Evolutionary conservation across 2,329 filamentous ascomycete species (phyloP), one percentile per base, ranked within the genome.

Genomic region (Botrytis pseudocinerea): DNA sequence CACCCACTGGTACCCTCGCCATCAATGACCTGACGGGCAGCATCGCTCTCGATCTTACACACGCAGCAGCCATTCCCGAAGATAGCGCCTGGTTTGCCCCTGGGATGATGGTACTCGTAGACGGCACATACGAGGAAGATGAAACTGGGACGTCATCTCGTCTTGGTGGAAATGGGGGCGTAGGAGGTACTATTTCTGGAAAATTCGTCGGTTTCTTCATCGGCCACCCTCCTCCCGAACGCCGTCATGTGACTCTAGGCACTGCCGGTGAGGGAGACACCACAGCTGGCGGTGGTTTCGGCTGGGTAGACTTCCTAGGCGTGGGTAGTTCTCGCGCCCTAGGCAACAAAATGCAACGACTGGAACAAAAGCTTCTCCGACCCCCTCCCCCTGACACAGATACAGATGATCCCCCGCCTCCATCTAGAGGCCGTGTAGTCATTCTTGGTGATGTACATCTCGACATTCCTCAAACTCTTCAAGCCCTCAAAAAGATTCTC

Each of bases 121-220:
- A 99, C 79, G 96, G 96, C 10, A 90, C 95, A n/a, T 99, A 99
- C 80, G 94, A 97, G 81, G 96, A 98, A 81, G 94, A 97, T 78
- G 93, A 94, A 75, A 88, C 91, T 75, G 90, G 89, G 32, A 84
- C 86, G 2, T 90, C 91, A 25, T 91, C 90, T 32, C 90, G 89
- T 0, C 85, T 97, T 7, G 92, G 93, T 69, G 91, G 92, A 8
- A 92, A 90, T 76, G 92, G 90, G 65, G 95, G 95, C 60, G 90
- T 98, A 40, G 95, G 95, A 59, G 95, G 95, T 22, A 93, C 92
- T 0, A 93, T 98, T 73, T 94, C 94, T n/a, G 96, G 96, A 9
- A 92, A 91, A 68, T 98, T 99, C 78, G 89, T 97, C 73, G 95
- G 91, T 0, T 95, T 97, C 82, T 95, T 95, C 73, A 91, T 99